Conservation (phyloP, 1,139 yeast species). For the Geotrichum histeridarum region DNA sequence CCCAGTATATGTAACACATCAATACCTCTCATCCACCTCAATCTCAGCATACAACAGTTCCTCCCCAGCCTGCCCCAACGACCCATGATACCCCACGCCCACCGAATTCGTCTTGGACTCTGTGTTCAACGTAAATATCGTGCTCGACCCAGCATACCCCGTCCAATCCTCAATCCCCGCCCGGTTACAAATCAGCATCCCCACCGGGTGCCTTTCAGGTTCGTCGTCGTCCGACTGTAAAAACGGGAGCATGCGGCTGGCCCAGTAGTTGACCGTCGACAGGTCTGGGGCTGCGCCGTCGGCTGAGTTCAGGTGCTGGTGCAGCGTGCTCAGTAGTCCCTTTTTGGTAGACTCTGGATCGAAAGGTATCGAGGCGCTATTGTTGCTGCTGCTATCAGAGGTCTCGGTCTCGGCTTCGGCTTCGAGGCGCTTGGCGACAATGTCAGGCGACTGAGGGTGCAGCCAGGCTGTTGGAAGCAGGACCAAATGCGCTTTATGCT, state of each 20-base stretch:
- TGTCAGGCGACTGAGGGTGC: slow-evolving; percentile 41
- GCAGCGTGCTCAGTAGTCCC: slow-evolving; percentile 7
- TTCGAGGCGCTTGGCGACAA: slow-evolving; percentile 14
- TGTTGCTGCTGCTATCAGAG: too few species aligned
- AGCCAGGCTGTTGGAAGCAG: slow-evolving; percentile 90
- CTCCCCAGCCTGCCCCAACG: slow-evolving; percentile 28
- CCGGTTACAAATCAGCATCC: slow-evolving; percentile 59
- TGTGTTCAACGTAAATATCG: slow-evolving; percentile 23
- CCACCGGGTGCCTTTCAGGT: slow-evolving; percentile 28
- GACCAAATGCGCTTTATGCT: slow-evolving; percentile 50
- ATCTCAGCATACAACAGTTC: slow-evolving; percentile 24
- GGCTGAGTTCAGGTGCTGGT: neutral
- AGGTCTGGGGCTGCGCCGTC: slow-evolving; percentile 36
- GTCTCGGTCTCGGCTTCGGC: slow-evolving; percentile 22
- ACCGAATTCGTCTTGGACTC: slow-evolving; percentile 5
- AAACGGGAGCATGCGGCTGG: slow-evolving; percentile 63
- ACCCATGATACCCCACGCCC: slow-evolving; percentile 24
- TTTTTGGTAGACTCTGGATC: too few species aligned
- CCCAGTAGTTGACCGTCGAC: slow-evolving; percentile 57
- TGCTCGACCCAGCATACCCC: slow-evolving; percentile 67
- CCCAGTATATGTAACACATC: too few species aligned
- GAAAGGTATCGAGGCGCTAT: too few species aligned
- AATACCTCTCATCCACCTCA: slow-evolving; percentile 2
- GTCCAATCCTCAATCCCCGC: slow-evolving; percentile 68
- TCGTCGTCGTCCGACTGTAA: slow-evolving; percentile 34